phyloP scores from a whole-genome alignment of 1,284 basidiomycete species.

The Cutaneotrichosporon dermatis region DNA sequence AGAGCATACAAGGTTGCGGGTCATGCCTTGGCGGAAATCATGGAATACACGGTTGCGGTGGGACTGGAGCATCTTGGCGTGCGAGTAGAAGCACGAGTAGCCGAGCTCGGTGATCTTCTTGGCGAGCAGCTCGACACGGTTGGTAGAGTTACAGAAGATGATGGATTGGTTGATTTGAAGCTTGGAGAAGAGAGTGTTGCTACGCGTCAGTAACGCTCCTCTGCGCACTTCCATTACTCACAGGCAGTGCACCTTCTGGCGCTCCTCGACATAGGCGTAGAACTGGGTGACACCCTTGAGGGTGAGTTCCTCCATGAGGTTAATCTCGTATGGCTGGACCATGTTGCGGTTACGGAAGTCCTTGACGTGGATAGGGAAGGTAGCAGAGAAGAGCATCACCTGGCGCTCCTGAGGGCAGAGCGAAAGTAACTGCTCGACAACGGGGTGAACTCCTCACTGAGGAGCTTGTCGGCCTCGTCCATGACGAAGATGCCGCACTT shows the following conservation, averaged over 20 bases:
- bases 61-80: conserved; percentile 98
- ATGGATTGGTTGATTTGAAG: conserved; percentile 99
- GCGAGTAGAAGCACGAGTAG: conserved; percentile 99
- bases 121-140: conserved; percentile 96
- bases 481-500: conserved; percentile 95
- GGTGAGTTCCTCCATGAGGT: conserved; percentile 99
- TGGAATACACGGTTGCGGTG: conserved; percentile 99
- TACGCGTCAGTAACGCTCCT: neutral
- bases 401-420: conserved; percentile 83
- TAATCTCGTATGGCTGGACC: conserved; percentile 94
- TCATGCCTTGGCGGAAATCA: conserved; percentile 97
- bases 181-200: conserved; percentile 48
- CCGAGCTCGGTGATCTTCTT: conserved; percentile 99
- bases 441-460: conserved; percentile 95
- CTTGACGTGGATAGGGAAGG: conserved; percentile 98
- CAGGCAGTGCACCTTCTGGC: conserved; percentile 94
- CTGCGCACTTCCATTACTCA: neutral
- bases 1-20: conserved; percentile 93
- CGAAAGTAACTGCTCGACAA: conserved; percentile 91
- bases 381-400: conserved; percentile 98
- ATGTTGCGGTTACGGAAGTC: conserved; percentile 99
- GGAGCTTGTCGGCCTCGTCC: conserved; percentile 98
- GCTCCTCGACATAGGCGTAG: conserved; percentile 97
- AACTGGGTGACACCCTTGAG: conserved; percentile 98
- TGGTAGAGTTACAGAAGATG: conserved; percentile 99